Evolutionary conservation across 1,139 yeast species (phyloP), one percentile per base, ranked within the genome.

Genomic region (Hyphopichia buzzinii): DNA sequence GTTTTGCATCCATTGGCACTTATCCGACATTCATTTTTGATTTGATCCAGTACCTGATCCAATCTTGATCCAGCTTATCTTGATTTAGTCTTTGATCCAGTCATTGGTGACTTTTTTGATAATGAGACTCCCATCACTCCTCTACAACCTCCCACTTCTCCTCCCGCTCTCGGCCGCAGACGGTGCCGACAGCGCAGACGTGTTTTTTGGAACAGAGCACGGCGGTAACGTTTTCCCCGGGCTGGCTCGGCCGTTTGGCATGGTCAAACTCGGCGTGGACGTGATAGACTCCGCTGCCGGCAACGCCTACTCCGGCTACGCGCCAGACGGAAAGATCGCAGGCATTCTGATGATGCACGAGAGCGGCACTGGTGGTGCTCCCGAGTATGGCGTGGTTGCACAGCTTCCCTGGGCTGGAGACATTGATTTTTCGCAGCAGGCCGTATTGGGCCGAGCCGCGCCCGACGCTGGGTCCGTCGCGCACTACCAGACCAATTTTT

Each of bases 291-390:
- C 52, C 8, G 34, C 42, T 7, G 24, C 39, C 7, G 63, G 57
- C 11, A 57, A 62, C 39, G 56, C 62, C 10, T 64, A 58, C 39
- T 53, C 66, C 11, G 72, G 71, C 3, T 66, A 58, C 41, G 59
- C 64, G 2, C 51, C 57, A 0, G 56, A 53, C 30, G 67, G 67
- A 1, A 39, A 43, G 3, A 48, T 66, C 19, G 46, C 49, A 16
- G 71, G 67, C 7, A 49, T 66, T 27, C 62, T 70, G 3, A 57
- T 64, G 64, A 56, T 65, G 61, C 72, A 66, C 40, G 70, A 63
- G 34, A 54, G 63, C 22, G 71, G 72, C 2, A 64, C 68, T 4
- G 72, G 71, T 12, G 72, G 71, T 8, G 60, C 67, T 2, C 67
- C 66, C 3, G 55, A 59, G 33, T 62, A 61, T 37, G 67, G 67